phyloP scores from a whole-genome alignment of 495 filamentous ascomycete species.

The Xylaria grammica region DNA sequence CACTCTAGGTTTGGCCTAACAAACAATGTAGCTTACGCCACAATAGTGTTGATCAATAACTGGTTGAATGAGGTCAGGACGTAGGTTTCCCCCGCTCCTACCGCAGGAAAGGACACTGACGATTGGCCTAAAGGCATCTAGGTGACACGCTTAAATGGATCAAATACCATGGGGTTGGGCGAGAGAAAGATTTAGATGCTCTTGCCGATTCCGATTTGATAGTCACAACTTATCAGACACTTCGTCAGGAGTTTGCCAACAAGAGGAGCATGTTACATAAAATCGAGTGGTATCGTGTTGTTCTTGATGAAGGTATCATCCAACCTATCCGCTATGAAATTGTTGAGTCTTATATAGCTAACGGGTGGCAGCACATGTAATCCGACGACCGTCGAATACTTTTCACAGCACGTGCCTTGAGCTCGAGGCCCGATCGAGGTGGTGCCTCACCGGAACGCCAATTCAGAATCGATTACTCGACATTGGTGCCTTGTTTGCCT shows the following conservation, averaged over 20 bases:
- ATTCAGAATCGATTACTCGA: conserved; percentile 50
- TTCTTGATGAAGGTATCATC: conserved; percentile 47
- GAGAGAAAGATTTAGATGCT: conserved; percentile 13
- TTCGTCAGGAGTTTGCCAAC: conserved; percentile 31
- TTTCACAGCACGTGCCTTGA: conserved; percentile 25
- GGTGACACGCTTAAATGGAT: conserved; percentile 22
- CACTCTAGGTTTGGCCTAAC: neutral
- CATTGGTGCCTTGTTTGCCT: conserved; percentile 41
- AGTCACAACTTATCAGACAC: conserved; percentile 44
- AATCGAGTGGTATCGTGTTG: conserved; percentile 41
- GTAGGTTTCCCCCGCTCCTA: neutral
- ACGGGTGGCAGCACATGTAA: conserved; percentile 28
- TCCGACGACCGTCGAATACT: conserved; percentile 33
- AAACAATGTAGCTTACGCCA: neutral
- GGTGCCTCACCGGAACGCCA: conserved; percentile 47
- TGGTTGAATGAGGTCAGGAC: conserved; percentile 6
- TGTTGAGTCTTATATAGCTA: neutral
- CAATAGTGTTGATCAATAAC: conserved; percentile 5
- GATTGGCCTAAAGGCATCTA: conserved; percentile 15
- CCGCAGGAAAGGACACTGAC: neutral
- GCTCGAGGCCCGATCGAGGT: conserved; percentile 30
- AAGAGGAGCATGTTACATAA: conserved; percentile 27
- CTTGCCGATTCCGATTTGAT: conserved; percentile 42
- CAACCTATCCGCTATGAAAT: neutral
- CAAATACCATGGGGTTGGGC: conserved; percentile 35